These are phyloP conservation scores for Chenopodium berlandieri DNA, from an alignment of 148 eudicot species.

Conservation along the genomic window DNA sequence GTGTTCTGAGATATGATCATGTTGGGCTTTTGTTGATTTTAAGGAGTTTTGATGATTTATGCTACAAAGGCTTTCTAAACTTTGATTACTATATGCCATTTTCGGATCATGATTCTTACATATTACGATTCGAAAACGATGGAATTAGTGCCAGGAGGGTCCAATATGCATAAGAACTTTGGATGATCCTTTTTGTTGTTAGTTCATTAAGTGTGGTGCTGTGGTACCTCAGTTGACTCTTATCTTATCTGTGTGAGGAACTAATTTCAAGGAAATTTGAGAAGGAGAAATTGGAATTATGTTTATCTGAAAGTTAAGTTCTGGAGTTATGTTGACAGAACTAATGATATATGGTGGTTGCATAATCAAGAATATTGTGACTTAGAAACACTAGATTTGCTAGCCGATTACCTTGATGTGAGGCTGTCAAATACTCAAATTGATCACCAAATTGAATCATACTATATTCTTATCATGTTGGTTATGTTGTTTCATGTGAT, in stretches of 20 bases:
- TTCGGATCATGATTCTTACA: not conserved
- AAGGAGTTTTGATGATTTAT: not conserved
- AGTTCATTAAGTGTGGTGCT: not conserved
- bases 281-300: not conserved
- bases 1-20: not conserved
- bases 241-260: not conserved
- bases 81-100: not conserved
- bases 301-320: slow-evolving; percentile 2
- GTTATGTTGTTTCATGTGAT: slow-evolving; percentile 3
- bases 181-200: not conserved
- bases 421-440: not conserved
- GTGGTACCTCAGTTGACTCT: not conserved
- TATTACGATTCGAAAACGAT: not conserved
- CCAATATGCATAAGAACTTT: not conserved
- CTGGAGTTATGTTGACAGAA: not conserved
- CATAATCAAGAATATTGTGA: slow-evolving; percentile 1
- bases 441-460: not conserved
- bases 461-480: slow-evolving; percentile 16
- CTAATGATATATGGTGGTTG: not conserved
- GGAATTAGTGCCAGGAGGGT: not conserved
- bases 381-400: not conserved
- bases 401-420: not conserved
- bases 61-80: not conserved
- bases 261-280: slow-evolving; percentile 1
- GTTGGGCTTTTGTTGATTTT: not conserved